Conservation (phyloP, 2,329 filamentous ascomycete genomes). For the Fusarium globosum region DNA sequence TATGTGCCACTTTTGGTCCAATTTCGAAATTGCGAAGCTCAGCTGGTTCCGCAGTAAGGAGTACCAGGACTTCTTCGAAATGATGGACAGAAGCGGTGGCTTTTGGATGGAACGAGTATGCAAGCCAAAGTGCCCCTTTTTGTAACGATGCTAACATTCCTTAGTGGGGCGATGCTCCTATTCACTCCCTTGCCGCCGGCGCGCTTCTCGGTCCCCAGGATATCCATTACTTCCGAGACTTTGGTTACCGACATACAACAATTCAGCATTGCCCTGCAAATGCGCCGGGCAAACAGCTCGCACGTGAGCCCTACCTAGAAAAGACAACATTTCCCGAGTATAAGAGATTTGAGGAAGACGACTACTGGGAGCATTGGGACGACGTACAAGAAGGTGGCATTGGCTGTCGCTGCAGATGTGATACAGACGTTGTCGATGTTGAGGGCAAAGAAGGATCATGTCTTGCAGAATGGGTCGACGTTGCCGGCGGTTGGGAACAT, state of each 20-base stretch:
- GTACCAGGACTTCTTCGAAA: slow-evolving; percentile 97
- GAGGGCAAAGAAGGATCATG: slow-evolving; percentile 98
- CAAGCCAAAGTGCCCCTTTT: slow-evolving; percentile 23
- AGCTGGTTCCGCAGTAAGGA: slow-evolving; percentile 97
- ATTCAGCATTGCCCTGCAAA: slow-evolving; percentile 99
- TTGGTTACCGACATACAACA: slow-evolving; percentile 97
- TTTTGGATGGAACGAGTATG: slow-evolving; percentile 98
- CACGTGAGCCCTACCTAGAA: slow-evolving; percentile 83
- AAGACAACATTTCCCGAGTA: slow-evolving; percentile 83
- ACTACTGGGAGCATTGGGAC: slow-evolving; percentile 94
- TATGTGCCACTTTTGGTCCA: slow-evolving; percentile 99
- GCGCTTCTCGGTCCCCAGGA: slow-evolving; percentile 83
- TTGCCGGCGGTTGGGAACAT: slow-evolving; percentile 89
- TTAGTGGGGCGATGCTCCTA: slow-evolving; percentile 98
- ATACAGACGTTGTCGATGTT: slow-evolving; percentile 96
- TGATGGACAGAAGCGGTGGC: slow-evolving; percentile 97
- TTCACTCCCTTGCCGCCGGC: slow-evolving; percentile 95
- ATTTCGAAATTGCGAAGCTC: slow-evolving; percentile 96
- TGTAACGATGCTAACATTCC: slow-evolving; percentile 39
- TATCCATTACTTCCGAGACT: slow-evolving; percentile 99
- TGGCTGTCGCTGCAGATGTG: slow-evolving; percentile 94
- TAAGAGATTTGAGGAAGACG: slow-evolving; percentile 89
- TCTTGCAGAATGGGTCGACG: slow-evolving; percentile 95
- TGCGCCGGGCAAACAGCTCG: slow-evolving; percentile 86
- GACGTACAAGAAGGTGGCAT: slow-evolving; percentile 93